Conservation (phyloP, 129 eudicot genomes). For the Solidago caesia region DNA sequence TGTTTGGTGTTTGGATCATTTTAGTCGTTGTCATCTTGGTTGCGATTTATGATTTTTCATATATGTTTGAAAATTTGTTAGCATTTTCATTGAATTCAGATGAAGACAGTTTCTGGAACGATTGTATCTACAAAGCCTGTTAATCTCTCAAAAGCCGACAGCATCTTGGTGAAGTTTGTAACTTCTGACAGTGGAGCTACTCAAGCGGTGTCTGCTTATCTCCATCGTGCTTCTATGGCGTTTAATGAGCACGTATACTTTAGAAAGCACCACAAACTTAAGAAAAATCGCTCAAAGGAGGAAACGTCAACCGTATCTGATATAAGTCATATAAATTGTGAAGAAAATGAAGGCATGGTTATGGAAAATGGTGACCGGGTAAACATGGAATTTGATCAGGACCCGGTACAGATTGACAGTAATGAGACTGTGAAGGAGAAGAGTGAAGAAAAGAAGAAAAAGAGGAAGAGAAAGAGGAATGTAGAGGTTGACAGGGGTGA, state of each 20-base stretch:
- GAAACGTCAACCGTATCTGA: conserved; percentile 25
- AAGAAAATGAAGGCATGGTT: conserved; percentile 22
- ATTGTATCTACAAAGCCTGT: conserved; percentile 43
- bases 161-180: conserved; percentile 40
- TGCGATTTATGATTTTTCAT: not conserved
- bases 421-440: conserved; percentile 13
- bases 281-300: conserved; percentile 16
- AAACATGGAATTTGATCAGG: conserved; percentile 19
- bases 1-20: not conserved
- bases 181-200: conserved; percentile 51
- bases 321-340: conserved; percentile 16
- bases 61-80: not conserved
- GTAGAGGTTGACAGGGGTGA: conserved; percentile 28
- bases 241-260: conserved; percentile 41
- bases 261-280: conserved; percentile 27
- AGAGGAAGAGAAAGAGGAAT: conserved; percentile 30
- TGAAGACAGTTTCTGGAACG: conserved; percentile 51
- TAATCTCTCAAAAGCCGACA: conserved; percentile 51
- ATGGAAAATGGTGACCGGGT: conserved; percentile 10
- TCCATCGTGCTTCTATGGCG: conserved; percentile 41
- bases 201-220: conserved; percentile 45
- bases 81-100: conserved; percentile 21
- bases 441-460: conserved; percentile 31
- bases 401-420: not conserved
- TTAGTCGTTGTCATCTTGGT: not conserved